phyloP scores from a whole-genome alignment of 169 alveolate genomes.

The Eimeria necatrix region DNA sequence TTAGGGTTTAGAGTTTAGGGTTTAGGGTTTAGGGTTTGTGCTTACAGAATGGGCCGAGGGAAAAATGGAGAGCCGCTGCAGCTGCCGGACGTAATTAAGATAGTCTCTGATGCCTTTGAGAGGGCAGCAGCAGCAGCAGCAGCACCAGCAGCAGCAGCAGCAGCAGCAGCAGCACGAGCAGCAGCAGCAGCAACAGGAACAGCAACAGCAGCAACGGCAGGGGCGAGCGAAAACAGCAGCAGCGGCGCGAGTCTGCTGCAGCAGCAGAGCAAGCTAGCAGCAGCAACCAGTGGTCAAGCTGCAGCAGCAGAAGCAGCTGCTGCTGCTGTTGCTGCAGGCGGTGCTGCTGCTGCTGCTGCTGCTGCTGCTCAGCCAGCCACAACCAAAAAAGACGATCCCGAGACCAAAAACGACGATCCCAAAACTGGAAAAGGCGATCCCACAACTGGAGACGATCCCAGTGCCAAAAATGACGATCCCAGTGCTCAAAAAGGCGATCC shows the following conservation, averaged over 20 bases:
- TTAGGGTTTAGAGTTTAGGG: too few species aligned
- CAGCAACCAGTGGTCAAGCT: neutral
- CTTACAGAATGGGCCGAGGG: conserved; percentile 44
- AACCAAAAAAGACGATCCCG: conserved; percentile 18
- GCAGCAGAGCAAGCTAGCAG: neutral
- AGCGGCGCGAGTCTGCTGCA: too few species aligned
- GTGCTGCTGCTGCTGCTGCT: too few species aligned
- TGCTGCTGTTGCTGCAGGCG: too few species aligned
- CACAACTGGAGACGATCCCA: neutral
- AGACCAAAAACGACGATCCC: neutral
- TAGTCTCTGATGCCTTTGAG: conserved; percentile 8
- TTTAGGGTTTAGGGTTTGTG: too few species aligned
- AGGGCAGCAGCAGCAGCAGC: too few species aligned
- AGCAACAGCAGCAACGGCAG: neutral
- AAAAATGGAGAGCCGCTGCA: neutral
- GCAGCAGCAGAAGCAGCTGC: neutral
- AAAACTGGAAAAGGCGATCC: too few species aligned
- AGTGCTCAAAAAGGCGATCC: too few species aligned
- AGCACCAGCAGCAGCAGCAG: too few species aligned
- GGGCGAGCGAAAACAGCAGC: too few species aligned
- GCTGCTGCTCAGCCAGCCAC: neutral
- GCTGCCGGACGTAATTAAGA: conserved; percentile 20
- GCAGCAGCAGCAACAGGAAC: neutral
- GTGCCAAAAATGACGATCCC: neutral
- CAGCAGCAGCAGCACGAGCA: neutral